A percentile compares a stretch with the other conserved stretches of the same genome.
Evolutionary conservation across 192 early-diverging fungal species (phyloP).

Genomic region (Funneliformis geosporum): DNA sequence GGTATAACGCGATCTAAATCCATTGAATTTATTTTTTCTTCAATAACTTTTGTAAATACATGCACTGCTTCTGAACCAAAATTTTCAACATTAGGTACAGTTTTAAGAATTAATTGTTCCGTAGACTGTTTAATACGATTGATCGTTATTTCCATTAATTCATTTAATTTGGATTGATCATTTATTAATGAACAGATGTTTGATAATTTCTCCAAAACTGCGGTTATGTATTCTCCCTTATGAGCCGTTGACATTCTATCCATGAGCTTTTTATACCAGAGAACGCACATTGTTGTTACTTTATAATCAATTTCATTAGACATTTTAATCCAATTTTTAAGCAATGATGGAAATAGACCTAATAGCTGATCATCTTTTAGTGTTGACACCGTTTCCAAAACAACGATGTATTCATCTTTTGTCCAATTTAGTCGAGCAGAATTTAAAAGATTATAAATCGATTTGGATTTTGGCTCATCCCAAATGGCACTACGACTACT

Average conservation of each 20-base stretch:
- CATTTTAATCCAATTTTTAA: neutral
- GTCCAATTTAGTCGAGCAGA: too few species aligned
- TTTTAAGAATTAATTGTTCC: neutral
- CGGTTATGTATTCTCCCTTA: neutral
- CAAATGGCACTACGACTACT: too few species aligned
- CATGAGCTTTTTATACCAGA: neutral
- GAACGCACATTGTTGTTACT: neutral
- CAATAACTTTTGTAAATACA: neutral
- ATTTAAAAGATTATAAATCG: too few species aligned
- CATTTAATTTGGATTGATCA: neutral
- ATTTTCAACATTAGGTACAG: neutral
- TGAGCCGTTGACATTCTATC: too few species aligned
- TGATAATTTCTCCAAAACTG: neutral
- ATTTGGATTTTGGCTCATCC: too few species aligned
- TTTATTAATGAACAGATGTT: neutral
- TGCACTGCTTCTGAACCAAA: neutral
- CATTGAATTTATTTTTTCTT: neutral
- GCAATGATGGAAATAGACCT: too few species aligned
- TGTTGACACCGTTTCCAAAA: too few species aligned
- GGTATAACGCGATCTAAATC: neutral
- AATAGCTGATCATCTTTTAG: too few species aligned
- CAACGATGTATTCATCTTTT: too few species aligned
- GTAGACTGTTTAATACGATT: neutral
- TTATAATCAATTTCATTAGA: neutral
- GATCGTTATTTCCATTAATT: neutral